phyloP scores from a whole-genome alignment of 1,139 yeast genomes.

The Suhomyces taliae region DNA sequence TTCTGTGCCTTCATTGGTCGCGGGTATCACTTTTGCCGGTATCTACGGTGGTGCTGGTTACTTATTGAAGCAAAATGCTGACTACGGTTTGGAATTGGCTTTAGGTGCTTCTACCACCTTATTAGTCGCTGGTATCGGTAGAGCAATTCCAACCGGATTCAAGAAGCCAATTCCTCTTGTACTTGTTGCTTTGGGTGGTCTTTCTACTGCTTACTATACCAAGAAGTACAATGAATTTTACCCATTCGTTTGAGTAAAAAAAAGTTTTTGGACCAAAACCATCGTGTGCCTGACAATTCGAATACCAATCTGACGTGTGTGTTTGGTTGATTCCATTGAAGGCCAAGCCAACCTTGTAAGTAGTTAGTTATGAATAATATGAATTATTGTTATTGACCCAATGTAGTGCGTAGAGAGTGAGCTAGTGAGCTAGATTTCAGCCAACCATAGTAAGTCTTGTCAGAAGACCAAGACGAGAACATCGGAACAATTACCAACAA shows the following conservation, averaged over 20 bases:
- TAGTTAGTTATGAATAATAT: neutral
- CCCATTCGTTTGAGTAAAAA: slow-evolving; percentile 15
- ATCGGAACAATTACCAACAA: no score
- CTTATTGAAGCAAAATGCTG: slow-evolving; percentile 67
- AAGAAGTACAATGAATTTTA: slow-evolving; percentile 73
- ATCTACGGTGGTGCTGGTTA: slow-evolving; percentile 79
- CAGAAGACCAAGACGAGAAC: no score
- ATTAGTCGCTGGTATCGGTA: slow-evolving; percentile 65
- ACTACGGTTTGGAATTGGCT: slow-evolving; percentile 81
- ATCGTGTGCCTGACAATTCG: neutral
- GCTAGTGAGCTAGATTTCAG: neutral
- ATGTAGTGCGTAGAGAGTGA: neutral
- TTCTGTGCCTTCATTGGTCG: slow-evolving; percentile 77
- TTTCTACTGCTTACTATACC: slow-evolving; percentile 68
- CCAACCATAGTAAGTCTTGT: no score
- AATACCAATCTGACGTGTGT: neutral
- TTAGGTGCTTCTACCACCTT: slow-evolving; percentile 67
- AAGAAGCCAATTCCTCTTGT: slow-evolving; percentile 75
- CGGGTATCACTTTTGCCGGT: slow-evolving; percentile 70
- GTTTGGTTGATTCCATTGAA: no score
- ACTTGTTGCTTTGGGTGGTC: slow-evolving; percentile 62
- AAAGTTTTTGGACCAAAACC: no score
- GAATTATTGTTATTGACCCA: neutral
- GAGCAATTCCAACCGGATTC: slow-evolving; percentile 61
- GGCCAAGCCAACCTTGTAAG: neutral